Evolutionary conservation across 2,329 filamentous ascomycete genomes (phyloP).

Genomic region (Colletotrichum sp.): DNA sequence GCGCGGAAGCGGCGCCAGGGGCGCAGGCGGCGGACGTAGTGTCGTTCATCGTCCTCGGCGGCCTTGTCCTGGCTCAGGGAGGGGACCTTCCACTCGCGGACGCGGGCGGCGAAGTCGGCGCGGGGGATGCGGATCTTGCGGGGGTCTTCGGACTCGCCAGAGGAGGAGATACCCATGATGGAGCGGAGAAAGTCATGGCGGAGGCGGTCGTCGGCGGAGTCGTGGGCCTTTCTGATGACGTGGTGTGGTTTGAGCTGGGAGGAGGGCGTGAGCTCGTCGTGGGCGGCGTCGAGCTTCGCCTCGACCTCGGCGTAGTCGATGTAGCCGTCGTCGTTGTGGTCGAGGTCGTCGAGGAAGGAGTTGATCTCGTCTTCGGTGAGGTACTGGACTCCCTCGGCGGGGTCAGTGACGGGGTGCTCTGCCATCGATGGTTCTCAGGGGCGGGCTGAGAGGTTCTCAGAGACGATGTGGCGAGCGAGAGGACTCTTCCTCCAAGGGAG

Average conservation of each 20-base stretch:
- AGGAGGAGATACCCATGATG: slow-evolving; percentile 47
- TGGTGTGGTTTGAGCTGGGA: slow-evolving; percentile 47
- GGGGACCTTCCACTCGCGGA: slow-evolving; percentile 52
- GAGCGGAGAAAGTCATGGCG: slow-evolving; percentile 57
- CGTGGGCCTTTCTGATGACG: slow-evolving; percentile 39
- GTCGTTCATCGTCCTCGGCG: slow-evolving; percentile 49
- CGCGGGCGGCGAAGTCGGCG: slow-evolving; percentile 48
- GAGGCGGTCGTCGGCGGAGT: slow-evolving; percentile 32
- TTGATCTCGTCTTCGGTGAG: slow-evolving; percentile 55
- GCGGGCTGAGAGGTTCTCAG: neutral
- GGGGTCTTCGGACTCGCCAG: slow-evolving; percentile 30
- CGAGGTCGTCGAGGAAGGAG: slow-evolving; percentile 57
- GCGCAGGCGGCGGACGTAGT: slow-evolving; percentile 50
- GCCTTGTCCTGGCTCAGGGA: slow-evolving; percentile 52
- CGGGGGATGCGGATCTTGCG: slow-evolving; percentile 44
- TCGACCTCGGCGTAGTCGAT: slow-evolving; percentile 60
- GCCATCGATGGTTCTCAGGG: slow-evolving; percentile 17
- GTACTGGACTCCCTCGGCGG: slow-evolving; percentile 31
- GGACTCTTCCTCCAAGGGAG: neutral
- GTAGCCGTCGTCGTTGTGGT: slow-evolving; percentile 54
- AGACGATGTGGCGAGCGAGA: neutral
- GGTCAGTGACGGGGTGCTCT: slow-evolving; percentile 28
- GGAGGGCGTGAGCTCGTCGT: slow-evolving; percentile 52
- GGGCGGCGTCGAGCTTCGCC: slow-evolving; percentile 56
- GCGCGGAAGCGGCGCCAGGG: slow-evolving; percentile 51